phyloP scores from a whole-genome alignment of 768 basidiomycete species.

The Tylopilus vinaceipallidus region DNA sequence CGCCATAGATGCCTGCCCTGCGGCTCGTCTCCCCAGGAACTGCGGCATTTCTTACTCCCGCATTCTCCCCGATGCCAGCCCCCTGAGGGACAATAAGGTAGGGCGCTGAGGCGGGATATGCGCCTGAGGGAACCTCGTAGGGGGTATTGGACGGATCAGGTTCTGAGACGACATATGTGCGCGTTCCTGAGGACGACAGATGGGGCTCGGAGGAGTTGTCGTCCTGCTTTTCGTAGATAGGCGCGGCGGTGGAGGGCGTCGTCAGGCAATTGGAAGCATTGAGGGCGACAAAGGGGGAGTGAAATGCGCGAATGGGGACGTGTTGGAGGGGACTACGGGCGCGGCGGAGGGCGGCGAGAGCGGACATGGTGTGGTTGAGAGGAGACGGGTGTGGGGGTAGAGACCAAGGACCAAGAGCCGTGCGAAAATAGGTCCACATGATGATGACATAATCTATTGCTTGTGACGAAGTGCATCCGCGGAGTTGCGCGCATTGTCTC shows the following conservation, averaged over 20 bases:
- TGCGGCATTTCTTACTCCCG: conserved; percentile 40
- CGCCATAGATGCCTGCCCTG: conserved; percentile 42
- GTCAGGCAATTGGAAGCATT: conserved; percentile 37
- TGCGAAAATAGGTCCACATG: conserved; percentile 25
- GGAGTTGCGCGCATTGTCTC: background rate
- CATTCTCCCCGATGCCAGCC: conserved; percentile 47
- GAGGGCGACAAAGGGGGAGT: conserved; percentile 61
- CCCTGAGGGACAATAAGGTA: conserved; percentile 43
- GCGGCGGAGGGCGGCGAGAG: background rate
- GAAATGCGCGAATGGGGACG: conserved; percentile 49
- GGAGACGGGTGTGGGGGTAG: conserved; percentile 5
- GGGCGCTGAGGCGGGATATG: conserved; percentile 52
- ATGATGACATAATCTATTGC: conserved; percentile 27
- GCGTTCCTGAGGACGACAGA: conserved; percentile 43
- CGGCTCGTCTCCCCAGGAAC: conserved; percentile 48
- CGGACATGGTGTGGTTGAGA: conserved; percentile 26
- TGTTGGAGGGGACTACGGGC: background rate
- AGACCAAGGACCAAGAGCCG: conserved; percentile 5
- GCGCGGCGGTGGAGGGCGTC: conserved; percentile 28
- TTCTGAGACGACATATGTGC: conserved; percentile 71
- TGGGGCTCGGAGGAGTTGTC: conserved; percentile 51
- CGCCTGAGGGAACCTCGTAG: conserved; percentile 72
- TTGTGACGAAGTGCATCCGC: background rate
- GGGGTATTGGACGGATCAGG: conserved; percentile 61
- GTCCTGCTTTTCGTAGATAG: conserved; percentile 60